Evolutionary conservation across 148 eudicot genomes (phyloP), one percentile per base, ranked within the genome.

Genomic region (Spergularia bocconei): DNA sequence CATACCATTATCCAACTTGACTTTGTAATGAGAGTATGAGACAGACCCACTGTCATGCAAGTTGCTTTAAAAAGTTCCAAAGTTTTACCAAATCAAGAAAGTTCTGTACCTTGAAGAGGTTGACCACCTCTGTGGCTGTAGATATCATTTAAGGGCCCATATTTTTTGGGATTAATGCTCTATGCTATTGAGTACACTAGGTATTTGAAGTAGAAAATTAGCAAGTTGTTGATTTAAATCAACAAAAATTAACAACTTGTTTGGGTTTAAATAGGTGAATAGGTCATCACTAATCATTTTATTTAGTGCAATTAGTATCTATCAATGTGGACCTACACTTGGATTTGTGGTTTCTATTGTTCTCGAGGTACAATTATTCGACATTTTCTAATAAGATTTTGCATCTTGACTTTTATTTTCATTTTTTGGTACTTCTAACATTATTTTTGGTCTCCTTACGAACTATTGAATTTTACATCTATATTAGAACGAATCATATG

Each of bases 21-120:
- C 36, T 29, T 29, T 71, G 65, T 75, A 41, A n/a, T 21, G 25
- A 11, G 52, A 36, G 59, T 59, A 74, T 74, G 62, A 67, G 77
- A 64, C 58, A 21, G 47, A 71, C 44, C 44, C 75, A 80, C 82
- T 80, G 61, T 75, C 78, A 76, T 83, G 80, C 82, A 83, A 75
- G 65, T 79, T 82, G 82, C 36, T 79, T 39, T 60, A 10, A 29
- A 71, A 70, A 69, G 75, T 21, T 53, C 23, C 78, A 70, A 75
- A 62, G 55, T 70, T 75, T 75, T 80, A 75, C 82, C 54, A 75
- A 54, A 75, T 80, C 75, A 71, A 71, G 79, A 75, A 63, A 75
- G 63, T 29, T 36, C 25, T 57, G 70, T 63, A 69, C 71, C 65
- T 79, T 79, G 69, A 79, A 63, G 33, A 74, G 70, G 20, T 69